Percentiles rank a stretch among this genome's conserved stretches.
phyloP scores from a whole-genome alignment of 2,329 filamentous ascomycete species.

The Penicillium digitatum region DNA sequence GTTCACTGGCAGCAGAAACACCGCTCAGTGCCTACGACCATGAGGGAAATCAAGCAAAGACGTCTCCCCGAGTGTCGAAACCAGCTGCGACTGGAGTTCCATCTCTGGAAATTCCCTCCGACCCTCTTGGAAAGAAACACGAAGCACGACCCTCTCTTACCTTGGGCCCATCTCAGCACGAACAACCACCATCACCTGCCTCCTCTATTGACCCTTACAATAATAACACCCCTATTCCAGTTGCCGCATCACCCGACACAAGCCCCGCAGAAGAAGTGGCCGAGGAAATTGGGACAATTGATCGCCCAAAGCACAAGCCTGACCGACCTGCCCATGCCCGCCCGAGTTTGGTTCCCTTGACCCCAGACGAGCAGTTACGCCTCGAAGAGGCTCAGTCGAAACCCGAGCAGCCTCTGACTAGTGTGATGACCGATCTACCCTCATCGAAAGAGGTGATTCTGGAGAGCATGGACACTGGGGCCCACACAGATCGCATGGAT shows the following conservation, averaged over 20 bases:
- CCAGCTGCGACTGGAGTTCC: conserved; percentile 13
- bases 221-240: conserved; percentile 65
- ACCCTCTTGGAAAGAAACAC: conserved; percentile 25
- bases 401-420: conserved; percentile 24
- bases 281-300: conserved; percentile 43
- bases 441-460: conserved; percentile 28
- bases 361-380: conserved; percentile 57
- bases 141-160: conserved; percentile 29
- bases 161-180: conserved; percentile 26
- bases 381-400: conserved; percentile 52
- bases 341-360: conserved; percentile 42
- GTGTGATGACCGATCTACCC: conserved; percentile 6
- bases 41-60: conserved; percentile 18
- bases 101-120: conserved; percentile 17
- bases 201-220: conserved; percentile 69
- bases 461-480: conserved; percentile 19
- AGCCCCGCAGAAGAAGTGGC: conserved; percentile 64
- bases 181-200: conserved; percentile 48
- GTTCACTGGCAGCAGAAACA: conserved; percentile 19
- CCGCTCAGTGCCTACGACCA: conserved; percentile 25
- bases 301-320: conserved; percentile 31
- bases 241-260: conserved; percentile 67
- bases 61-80: conserved; percentile 21
- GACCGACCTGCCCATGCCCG: conserved; percentile 23
- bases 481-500: conserved; percentile 19